phyloP scores from a whole-genome alignment of 75 land plant species.

The Sequoiadendron giganteum region DNA sequence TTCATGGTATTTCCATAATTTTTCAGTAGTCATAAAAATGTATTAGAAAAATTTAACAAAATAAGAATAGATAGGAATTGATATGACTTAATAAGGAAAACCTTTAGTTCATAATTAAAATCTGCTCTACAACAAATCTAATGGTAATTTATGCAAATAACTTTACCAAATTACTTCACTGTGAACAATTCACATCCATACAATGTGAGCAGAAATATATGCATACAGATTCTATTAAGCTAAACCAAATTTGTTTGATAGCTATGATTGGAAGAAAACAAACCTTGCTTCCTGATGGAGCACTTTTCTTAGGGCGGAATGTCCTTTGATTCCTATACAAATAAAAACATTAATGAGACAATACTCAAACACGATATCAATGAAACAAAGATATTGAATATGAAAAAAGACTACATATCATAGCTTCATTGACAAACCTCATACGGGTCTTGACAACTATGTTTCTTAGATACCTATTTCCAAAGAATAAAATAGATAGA shows the following conservation, averaged over 20 bases:
- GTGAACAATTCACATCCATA: neutral
- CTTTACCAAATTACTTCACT: neutral
- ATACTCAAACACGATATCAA: neutral
- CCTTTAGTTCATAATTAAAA: neutral
- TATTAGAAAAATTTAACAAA: neutral
- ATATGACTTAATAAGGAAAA: neutral
- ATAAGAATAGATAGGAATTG: neutral
- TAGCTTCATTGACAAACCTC: neutral
- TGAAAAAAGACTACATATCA: neutral
- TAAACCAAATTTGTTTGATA: neutral
- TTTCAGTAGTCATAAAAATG: neutral
- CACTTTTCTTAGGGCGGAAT: slow-evolving; percentile 89
- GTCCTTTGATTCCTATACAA: slow-evolving; percentile 71
- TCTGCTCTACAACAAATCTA: neutral
- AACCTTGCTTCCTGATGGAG: slow-evolving; percentile 94
- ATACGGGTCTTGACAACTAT: neutral
- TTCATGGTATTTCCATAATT: neutral
- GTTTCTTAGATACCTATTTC: neutral
- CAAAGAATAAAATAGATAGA: neutral
- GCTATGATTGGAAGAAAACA: slow-evolving; percentile 7
- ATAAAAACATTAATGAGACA: neutral
- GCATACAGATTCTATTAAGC: neutral
- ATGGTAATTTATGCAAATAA: neutral
- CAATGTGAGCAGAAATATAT: neutral
- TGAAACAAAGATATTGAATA: neutral